A percentile compares a stretch with the other conserved stretches of the same genome.
Conservation (phyloP, 345 rosid species). For the Rhodamnia argentea region DNA sequence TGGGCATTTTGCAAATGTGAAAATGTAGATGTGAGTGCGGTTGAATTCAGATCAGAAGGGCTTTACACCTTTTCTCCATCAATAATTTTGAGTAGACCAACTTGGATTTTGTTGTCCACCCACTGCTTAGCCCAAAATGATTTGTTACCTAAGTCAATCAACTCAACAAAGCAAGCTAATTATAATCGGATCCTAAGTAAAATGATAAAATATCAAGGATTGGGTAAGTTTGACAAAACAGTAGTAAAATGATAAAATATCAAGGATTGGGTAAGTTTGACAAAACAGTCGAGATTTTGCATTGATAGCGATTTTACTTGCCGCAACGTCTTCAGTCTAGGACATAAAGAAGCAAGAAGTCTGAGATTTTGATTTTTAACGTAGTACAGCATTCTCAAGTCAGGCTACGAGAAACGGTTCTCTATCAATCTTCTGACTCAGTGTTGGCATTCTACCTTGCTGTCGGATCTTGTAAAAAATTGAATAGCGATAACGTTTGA, state of each 20-base stretch:
- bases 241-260: background rate
- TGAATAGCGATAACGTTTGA: background rate
- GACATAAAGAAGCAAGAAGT: background rate
- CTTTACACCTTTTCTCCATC: background rate
- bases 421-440: background rate
- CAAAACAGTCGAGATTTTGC: background rate
- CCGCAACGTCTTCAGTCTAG: background rate
- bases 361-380: background rate
- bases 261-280: background rate
- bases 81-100: slow-evolving; percentile 3
- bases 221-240: background rate
- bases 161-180: background rate
- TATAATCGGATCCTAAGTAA: background rate
- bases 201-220: background rate
- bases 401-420: background rate
- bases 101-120: slow-evolving; percentile 14
- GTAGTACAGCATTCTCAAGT: background rate
- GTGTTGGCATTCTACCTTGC: background rate
- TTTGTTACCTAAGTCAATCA: background rate
- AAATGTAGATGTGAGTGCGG: background rate
- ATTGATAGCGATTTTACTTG: background rate
- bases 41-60: background rate
- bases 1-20: background rate
- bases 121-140: slow-evolving; percentile 5
- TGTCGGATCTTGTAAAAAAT: rapidly evolving